These are phyloP conservation scores for Aureobasidium sp. DNA, from an alignment of 2,329 filamentous ascomycete species.

Conservation along the genomic window DNA sequence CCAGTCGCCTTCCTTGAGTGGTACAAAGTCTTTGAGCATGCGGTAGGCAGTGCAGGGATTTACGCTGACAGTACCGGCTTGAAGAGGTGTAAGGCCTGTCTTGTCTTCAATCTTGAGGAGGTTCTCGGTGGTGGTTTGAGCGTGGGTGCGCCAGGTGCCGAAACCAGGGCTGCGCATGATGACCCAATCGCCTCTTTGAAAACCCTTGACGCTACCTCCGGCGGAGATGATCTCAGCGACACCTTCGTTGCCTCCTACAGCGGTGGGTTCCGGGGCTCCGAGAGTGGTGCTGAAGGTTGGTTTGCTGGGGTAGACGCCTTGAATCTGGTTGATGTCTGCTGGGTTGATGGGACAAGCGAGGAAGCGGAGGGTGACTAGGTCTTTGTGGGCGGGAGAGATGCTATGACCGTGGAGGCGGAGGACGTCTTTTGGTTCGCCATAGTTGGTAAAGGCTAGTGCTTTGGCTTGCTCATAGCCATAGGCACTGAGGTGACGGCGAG, in stretches of 20 bases:
- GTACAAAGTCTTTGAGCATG: conserved; percentile 76
- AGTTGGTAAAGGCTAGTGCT: conserved; percentile 66
- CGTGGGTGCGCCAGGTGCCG: conserved; percentile 93
- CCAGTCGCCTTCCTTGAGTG: conserved; percentile 64
- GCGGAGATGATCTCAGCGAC: conserved; percentile 79
- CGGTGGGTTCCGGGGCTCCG: conserved; percentile 68
- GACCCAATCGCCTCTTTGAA: conserved; percentile 83
- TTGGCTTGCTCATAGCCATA: conserved; percentile 83
- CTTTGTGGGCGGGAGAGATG: conserved; percentile 66
- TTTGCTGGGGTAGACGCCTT: conserved; percentile 88
- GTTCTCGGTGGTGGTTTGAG: conserved; percentile 53
- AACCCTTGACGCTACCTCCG: conserved; percentile 54
- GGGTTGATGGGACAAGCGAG: conserved; percentile 93
- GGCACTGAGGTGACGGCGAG: conserved; percentile 42
- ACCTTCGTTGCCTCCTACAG: conserved; percentile 83
- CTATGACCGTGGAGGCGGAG: conserved; percentile 65
- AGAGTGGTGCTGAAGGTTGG: conserved; percentile 69
- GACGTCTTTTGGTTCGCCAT: conserved; percentile 69
- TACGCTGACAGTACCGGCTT: conserved; percentile 81
- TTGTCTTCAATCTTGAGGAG: conserved; percentile 65
- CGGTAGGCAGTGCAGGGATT: conserved; percentile 94
- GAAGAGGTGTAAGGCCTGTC: conserved; percentile 62
- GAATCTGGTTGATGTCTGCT: conserved; percentile 95
- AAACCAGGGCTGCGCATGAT: conserved; percentile 77
- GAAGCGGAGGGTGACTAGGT: conserved; percentile 70